Base-by-base conservation (phyloP, 768 basidiomycete species). In the Hebeloma cylindrosporum region DNA sequence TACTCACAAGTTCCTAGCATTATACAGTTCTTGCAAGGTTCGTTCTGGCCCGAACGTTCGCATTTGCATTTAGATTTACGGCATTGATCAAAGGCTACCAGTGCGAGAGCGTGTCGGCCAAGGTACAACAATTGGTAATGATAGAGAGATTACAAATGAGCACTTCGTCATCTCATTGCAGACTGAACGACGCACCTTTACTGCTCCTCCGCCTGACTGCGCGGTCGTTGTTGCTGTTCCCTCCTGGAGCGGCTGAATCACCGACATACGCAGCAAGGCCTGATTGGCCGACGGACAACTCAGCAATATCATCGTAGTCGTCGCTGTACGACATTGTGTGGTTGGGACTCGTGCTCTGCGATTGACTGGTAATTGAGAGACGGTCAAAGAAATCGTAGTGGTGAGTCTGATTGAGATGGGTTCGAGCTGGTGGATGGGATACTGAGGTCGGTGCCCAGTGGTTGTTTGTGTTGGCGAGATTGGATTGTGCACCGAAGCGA, bases 11-110 rank as follows among this genome's bases (percentile, higher is more conserved):
- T 87, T 37, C 79, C 79, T 13, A 88, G 72, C 73, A 85, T 74
- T 29, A 82, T 67, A 61, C 89, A 93, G 56, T 79, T 87, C 59
- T 83, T 83, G 68, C 89, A 93, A 14, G 83, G 79, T 47, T 83
- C 78, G 28, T 69, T 74, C 26, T 76, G 71, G 9, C 67, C 65
- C 7, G 77, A 49, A 26, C 86, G 80, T 65, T 91, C 90, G 64
- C 90, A 92, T 66, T 91, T 91, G 72, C 90, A 92, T 60, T 91
- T 91, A 58, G 82, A 86, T 64, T 92, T 92, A 44, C 89, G 79
- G 63, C 90, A 92, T 58, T 91, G 88, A 65, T 92, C 89, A 67
- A 89, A 93, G 17, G 90, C 88, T 86, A 42, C 42, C 32, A 37
- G 36, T 33, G 35, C 30, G 45, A 23, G 36, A 27, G 20, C 36